Evolutionary conservation across 2,329 filamentous ascomycete genomes (phyloP), one percentile per base, ranked within the genome.

Genomic region (Neonectria ditissima): DNA sequence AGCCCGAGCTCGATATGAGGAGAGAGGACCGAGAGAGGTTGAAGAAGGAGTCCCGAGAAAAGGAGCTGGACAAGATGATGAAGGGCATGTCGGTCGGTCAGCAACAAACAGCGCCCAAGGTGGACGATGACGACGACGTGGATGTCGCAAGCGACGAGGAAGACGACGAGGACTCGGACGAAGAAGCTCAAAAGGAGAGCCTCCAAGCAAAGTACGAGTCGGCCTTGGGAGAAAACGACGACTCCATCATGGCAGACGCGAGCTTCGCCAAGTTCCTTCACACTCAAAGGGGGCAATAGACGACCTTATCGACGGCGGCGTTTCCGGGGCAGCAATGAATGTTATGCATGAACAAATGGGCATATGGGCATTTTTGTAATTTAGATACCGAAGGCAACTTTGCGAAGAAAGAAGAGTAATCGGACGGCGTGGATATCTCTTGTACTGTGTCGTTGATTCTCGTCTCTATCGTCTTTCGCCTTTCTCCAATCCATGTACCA

Each of bases 21-120:
- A 86, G 89, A 66, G 86, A 88, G 64, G 89, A 95, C 77, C 87
- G 94, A 24, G 92, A 97, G 65, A 87, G 91, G 65, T 86, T 89
- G 70, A 95, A 94, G 82, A 85, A 88, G 65, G 86, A 86, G 62
- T 81, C 87, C 28, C 86, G 94, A 48, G 90, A 97, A 73, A 88
- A 91, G 74, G 94, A 99, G 77, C 81, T 99, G 28, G 92, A 92
- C 65, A 94, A 93, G 82, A 89, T 99, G 83, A 97, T 99, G 94
- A 91, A 91, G 76, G 95, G 96, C 71, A 97, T 99, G 92, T 82
- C 82, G 2, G 83, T 86, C 67, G 79, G 77, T 11, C 72, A 62
- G 5, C 69, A 68, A 1, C 64, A 37, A 10, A 10, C 67, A 4
- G 76, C 70, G 48, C 80, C 81, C 18, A 77, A 77, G 37, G 77